These are phyloP conservation scores for Haplographium delicatum DNA, from an alignment of 495 filamentous ascomycete genomes.

Conservation along the genomic window DNA sequence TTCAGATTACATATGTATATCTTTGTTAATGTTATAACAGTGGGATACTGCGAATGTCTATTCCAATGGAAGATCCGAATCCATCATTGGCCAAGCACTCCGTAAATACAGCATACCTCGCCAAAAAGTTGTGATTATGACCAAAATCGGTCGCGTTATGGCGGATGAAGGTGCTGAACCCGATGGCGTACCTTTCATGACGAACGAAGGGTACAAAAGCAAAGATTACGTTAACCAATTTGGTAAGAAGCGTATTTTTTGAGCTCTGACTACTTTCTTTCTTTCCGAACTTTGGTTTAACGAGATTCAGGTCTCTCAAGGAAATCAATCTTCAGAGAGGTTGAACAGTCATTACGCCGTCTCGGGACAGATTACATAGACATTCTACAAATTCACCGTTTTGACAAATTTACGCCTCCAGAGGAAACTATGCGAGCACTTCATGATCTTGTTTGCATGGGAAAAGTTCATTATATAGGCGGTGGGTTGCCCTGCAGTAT, in stretches of 20 bases:
- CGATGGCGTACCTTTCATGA: conserved; percentile 9
- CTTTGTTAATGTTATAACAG: too few species aligned
- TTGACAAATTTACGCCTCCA: conserved; percentile 47
- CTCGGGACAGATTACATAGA: conserved; percentile 67
- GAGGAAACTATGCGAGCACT: conserved; percentile 74
- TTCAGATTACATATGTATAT: too few species aligned
- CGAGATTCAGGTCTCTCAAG: conserved; percentile 48
- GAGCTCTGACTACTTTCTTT: too few species aligned
- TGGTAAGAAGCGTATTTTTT: conserved; percentile 13
- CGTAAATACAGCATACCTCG: conserved; percentile 59
- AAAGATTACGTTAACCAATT: conserved; percentile 30
- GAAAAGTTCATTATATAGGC: conserved; percentile 66
- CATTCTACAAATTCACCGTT: conserved; percentile 70
- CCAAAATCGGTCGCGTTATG: conserved; percentile 39
- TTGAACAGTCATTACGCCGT: conserved; percentile 61
- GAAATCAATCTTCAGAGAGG: conserved; percentile 62
- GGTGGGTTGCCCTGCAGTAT: too few species aligned
- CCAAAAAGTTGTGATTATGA: conserved; percentile 56
- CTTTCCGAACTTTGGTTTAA: not conserved
- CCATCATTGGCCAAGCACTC: conserved; percentile 60
- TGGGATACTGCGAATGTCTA: conserved; percentile 39
- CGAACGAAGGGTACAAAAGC: conserved; percentile 5
- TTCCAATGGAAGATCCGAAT: conserved; percentile 56
- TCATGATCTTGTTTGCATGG: conserved; percentile 58
- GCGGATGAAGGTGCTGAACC: too few species aligned